phyloP scores from a whole-genome alignment of 2,329 filamentous ascomycete species.

The Chaetothyriales sp. region DNA sequence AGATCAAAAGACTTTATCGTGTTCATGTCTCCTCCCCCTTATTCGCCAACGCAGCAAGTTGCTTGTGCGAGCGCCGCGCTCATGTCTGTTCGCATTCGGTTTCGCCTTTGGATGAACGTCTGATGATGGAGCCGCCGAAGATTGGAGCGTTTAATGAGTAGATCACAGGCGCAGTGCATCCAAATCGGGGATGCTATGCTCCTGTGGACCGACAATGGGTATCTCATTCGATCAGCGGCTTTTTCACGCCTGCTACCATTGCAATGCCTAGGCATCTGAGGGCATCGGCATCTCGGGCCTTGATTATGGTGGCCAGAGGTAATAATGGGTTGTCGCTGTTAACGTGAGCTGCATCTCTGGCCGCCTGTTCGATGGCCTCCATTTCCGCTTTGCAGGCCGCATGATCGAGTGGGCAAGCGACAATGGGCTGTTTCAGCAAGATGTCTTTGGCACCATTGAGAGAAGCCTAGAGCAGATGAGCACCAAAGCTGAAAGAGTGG shows the following conservation, averaged over 20 bases:
- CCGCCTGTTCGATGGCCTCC: slow-evolving; percentile 92
- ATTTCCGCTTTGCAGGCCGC: slow-evolving; percentile 96
- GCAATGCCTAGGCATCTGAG: slow-evolving; percentile 46
- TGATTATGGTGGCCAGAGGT: slow-evolving; percentile 69
- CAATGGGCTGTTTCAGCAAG: slow-evolving; percentile 73
- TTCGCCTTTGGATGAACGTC: background rate
- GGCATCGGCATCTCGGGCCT: slow-evolving; percentile 55
- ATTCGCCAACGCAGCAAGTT: background rate
- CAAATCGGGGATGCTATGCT: background rate
- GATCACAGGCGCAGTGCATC: background rate
- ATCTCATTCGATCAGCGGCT: slow-evolving; percentile 49
- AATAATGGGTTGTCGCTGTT: slow-evolving; percentile 84
- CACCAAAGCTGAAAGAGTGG: slow-evolving; percentile 14
- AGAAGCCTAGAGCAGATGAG: slow-evolving; percentile 48
- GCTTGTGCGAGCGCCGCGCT: background rate
- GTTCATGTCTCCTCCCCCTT: background rate
- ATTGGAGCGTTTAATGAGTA: background rate
- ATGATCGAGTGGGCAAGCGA: slow-evolving; percentile 89
- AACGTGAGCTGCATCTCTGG: slow-evolving; percentile 77
- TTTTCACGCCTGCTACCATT: slow-evolving; percentile 46
- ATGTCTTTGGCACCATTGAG: slow-evolving; percentile 82
- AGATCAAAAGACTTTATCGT: background rate
- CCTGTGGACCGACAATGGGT: background rate
- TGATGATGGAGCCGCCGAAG: background rate
- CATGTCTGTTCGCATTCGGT: background rate